Evolutionary conservation across 2,329 filamentous ascomycete genomes (phyloP).

Genomic region (Neofusicoccum laricinum): DNA sequence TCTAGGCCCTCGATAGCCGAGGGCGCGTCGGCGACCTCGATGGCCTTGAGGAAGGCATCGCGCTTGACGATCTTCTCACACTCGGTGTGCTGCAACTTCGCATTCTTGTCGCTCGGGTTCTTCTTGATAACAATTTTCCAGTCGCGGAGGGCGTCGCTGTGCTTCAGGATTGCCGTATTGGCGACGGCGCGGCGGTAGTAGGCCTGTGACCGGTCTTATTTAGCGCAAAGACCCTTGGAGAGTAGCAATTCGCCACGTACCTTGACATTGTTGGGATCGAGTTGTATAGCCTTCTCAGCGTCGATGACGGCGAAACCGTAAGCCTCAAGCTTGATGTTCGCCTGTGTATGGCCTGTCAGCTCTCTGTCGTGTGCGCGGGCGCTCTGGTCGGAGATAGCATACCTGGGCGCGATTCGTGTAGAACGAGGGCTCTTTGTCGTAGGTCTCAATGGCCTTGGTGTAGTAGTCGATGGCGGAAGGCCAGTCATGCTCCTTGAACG

Average conservation of each 20-base stretch:
- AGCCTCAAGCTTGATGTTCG: slow-evolving; percentile 91
- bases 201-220: slow-evolving; percentile 55
- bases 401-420: slow-evolving; percentile 96
- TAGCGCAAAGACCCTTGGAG: background rate
- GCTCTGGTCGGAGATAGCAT: slow-evolving; percentile 26
- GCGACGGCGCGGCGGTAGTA: slow-evolving; percentile 93
- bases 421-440: slow-evolving; percentile 82
- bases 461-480: slow-evolving; percentile 77
- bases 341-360: slow-evolving; percentile 51
- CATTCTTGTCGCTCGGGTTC: slow-evolving; percentile 84
- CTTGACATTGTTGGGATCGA: slow-evolving; percentile 87
- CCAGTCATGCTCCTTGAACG: slow-evolving; percentile 87
- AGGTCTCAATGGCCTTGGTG: slow-evolving; percentile 78
- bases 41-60: slow-evolving; percentile 89
- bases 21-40: slow-evolving; percentile 87
- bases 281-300: slow-evolving; percentile 84
- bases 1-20: slow-evolving; percentile 90
- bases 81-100: slow-evolving; percentile 84
- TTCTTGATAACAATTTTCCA: slow-evolving; percentile 88
- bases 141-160: slow-evolving; percentile 84
- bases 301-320: slow-evolving; percentile 92
- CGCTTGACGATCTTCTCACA: slow-evolving; percentile 94
- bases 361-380: slow-evolving; percentile 23
- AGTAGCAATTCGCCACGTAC: slow-evolving; percentile 44
- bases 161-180: slow-evolving; percentile 84